A percentile compares a stretch with the other conserved stretches of the same genome.
phyloP scores from a whole-genome alignment of 2,329 filamentous ascomycete genomes.

The Ophiostoma sp. region DNA sequence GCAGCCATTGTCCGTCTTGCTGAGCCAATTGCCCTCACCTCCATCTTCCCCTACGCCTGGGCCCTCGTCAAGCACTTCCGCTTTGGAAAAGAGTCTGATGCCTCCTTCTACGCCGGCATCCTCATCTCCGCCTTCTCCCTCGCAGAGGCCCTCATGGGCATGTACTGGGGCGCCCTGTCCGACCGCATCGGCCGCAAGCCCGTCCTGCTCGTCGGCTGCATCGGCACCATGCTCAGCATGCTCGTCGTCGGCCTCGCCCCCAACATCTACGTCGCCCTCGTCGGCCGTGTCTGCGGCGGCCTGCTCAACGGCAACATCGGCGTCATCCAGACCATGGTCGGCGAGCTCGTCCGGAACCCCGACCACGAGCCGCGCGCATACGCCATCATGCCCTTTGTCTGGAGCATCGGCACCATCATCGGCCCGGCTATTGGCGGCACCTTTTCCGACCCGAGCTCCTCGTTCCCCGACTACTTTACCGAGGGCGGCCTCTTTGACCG shows the following conservation, averaged over 20 bases:
- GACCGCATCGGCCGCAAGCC: constrained; percentile 82
- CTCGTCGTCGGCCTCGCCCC: constrained; percentile 75
- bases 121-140: constrained; percentile 83
- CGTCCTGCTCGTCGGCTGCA: constrained; percentile 72
- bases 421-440: constrained; percentile 83
- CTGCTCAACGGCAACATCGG: constrained; percentile 88
- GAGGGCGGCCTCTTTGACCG: constrained; percentile 62
- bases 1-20: constrained; percentile 85
- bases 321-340: constrained; percentile 89
- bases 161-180: constrained; percentile 82
- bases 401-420: constrained; percentile 84
- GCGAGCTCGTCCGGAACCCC: constrained; percentile 74
- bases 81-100: constrained; percentile 66
- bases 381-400: constrained; percentile 90
- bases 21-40: constrained; percentile 87
- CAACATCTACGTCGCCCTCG: constrained; percentile 77
- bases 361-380: constrained; percentile 86
- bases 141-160: constrained; percentile 74
- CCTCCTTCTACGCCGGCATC: constrained; percentile 81
- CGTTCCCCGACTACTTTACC: constrained; percentile 68
- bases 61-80: constrained; percentile 71
- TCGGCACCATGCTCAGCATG: constrained; percentile 77
- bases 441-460: constrained; percentile 71
- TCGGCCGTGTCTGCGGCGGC: constrained; percentile 71
- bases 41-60: constrained; percentile 90